These are phyloP conservation scores for Cenchrus purpureus DNA, from an alignment of 176 grass and related monocot genomes.

Conservation along the genomic window DNA sequence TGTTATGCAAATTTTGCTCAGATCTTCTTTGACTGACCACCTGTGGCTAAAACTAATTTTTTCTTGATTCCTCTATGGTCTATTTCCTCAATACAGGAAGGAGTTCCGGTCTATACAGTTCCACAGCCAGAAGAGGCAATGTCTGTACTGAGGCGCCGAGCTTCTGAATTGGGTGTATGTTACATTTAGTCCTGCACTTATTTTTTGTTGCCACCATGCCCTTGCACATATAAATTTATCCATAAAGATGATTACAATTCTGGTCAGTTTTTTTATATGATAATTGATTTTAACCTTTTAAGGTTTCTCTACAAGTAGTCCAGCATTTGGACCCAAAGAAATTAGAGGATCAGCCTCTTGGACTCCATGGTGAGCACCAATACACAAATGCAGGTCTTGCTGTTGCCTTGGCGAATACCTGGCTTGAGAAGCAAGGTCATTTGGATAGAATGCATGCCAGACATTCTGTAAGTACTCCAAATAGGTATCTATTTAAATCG, in stretches of 20 bases:
- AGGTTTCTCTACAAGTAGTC: slow-evolving; percentile 84
- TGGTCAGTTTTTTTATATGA: slow-evolving; percentile 34
- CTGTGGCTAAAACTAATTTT: slow-evolving; percentile 25
- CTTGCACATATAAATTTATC: slow-evolving; percentile 10
- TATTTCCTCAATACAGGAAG: slow-evolving; percentile 59
- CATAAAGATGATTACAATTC: slow-evolving; percentile 13
- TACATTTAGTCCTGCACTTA: slow-evolving; percentile 30
- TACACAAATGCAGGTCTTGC: slow-evolving; percentile 89
- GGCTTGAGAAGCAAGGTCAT: slow-evolving; percentile 75
- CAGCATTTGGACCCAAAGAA: slow-evolving; percentile 68
- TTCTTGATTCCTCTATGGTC: neutral
- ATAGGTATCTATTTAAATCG: slow-evolving; percentile 8
- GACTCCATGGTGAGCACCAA: slow-evolving; percentile 89
- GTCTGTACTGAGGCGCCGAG: slow-evolving; percentile 66
- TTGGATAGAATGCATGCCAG: slow-evolving; percentile 45
- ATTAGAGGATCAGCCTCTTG: slow-evolving; percentile 80
- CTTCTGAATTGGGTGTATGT: slow-evolving; percentile 95
- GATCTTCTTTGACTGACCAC: slow-evolving; percentile 23
- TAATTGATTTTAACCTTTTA: slow-evolving; percentile 4
- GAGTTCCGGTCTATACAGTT: slow-evolving; percentile 76
- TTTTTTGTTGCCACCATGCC: slow-evolving; percentile 39
- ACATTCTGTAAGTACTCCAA: slow-evolving; percentile 51
- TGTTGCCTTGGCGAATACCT: slow-evolving; percentile 76
- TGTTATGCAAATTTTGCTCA: slow-evolving; percentile 34
- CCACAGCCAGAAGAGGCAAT: slow-evolving; percentile 91